Evolutionary conservation across 208 protist species (phyloP).

Genomic region (Wallacemonas sp.): DNA sequence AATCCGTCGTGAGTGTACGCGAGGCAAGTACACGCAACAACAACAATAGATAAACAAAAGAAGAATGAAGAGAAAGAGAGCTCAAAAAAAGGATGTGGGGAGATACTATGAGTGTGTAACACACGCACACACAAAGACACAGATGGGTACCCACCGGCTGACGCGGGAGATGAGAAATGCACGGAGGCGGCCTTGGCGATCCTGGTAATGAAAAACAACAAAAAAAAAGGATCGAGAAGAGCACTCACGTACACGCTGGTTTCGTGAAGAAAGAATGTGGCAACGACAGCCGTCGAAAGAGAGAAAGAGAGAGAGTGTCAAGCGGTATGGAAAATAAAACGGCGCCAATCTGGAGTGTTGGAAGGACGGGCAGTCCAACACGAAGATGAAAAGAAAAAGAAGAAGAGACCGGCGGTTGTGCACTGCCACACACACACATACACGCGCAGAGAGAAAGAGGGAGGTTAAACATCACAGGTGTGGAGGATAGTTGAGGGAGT

Average conservation of each 20-base stretch:
- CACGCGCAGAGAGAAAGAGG: not conserved
- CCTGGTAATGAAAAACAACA: not conserved
- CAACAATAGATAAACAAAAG: too few relatives aligned
- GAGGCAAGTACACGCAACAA: too few relatives aligned
- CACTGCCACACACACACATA: not conserved
- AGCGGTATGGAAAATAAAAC: not conserved
- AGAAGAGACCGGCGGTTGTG: not conserved
- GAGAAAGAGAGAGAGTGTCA: not conserved
- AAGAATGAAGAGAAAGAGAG: not conserved
- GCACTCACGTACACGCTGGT: too few relatives aligned
- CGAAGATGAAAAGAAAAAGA: not conserved
- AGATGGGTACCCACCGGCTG: too few relatives aligned
- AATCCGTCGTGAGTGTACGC: too few relatives aligned
- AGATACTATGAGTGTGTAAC: too few relatives aligned
- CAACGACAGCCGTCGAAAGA: not conserved
- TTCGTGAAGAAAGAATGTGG: not conserved
- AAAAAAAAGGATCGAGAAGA: not conserved
- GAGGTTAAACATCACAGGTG: slow-evolving; percentile 9
- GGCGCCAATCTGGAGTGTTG: too few relatives aligned
- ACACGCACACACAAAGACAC: too few relatives aligned
- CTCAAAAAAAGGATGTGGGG: not conserved
- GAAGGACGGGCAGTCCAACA: not conserved
- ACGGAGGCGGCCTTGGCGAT: not conserved
- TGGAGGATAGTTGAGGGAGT: not conserved
- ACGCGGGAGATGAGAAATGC: too few relatives aligned